Percentiles rank a stretch among this genome's conserved stretches.
Conservation (phyloP, 495 filamentous ascomycete genomes). For the Cercophora samala region DNA sequence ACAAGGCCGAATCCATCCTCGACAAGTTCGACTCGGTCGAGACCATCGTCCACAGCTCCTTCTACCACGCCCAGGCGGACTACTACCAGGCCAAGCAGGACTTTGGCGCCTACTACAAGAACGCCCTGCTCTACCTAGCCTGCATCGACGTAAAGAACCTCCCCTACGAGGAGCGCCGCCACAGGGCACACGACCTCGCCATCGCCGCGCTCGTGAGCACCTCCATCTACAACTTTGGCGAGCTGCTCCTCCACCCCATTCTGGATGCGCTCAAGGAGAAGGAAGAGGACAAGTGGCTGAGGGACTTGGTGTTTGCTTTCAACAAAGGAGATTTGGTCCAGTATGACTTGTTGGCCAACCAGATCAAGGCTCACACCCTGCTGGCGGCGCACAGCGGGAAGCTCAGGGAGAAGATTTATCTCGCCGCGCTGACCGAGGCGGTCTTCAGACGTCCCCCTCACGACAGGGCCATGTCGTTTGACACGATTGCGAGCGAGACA, state of each 20-base stretch:
- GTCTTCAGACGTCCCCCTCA: slow-evolving; percentile 95
- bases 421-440: slow-evolving; percentile 90
- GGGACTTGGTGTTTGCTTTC: slow-evolving; percentile 92
- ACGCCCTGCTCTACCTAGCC: slow-evolving; percentile 95
- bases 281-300: slow-evolving; percentile 71
- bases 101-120: slow-evolving; percentile 94
- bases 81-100: slow-evolving; percentile 92
- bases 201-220: slow-evolving; percentile 91
- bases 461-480: slow-evolving; percentile 89
- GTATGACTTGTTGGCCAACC: slow-evolving; percentile 74
- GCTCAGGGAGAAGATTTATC: slow-evolving; percentile 95
- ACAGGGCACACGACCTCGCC: slow-evolving; percentile 85
- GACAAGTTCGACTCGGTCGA: slow-evolving; percentile 94
- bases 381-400: slow-evolving; percentile 74
- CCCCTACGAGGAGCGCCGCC: slow-evolving; percentile 63
- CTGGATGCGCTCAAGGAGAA: slow-evolving; percentile 69
- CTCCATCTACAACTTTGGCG: slow-evolving; percentile 98
- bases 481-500: slow-evolving; percentile 82
- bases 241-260: slow-evolving; percentile 95
- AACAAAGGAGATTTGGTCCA: slow-evolving; percentile 90
- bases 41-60: slow-evolving; percentile 91
- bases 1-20: slow-evolving; percentile 79
- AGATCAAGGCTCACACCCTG: slow-evolving; percentile 73
- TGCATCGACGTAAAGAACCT: slow-evolving; percentile 84
- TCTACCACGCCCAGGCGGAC: slow-evolving; percentile 92